Evolutionary conservation across 2,329 filamentous ascomycete genomes (phyloP), one percentile per base, ranked within the genome.

Genomic region (Coniella lustricola): DNA sequence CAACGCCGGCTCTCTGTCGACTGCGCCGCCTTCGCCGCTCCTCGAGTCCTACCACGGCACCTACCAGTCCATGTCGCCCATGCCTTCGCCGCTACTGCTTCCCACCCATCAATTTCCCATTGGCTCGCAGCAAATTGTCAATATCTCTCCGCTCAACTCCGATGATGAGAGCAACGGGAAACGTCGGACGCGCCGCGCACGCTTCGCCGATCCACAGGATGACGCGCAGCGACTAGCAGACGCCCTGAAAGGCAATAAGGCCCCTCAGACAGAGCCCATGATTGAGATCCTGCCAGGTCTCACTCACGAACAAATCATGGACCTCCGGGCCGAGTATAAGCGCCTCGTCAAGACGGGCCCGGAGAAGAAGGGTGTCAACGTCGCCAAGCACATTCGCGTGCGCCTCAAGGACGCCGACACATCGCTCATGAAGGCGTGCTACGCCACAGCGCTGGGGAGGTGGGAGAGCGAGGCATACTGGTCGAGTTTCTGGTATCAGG

Each of bases 401-500:
- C 77, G 81, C 17, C 75, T 90, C 59, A 90, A 90, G 67, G 82
- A 87, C 37, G 78, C 82, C 57, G 76, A 85, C 46, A 75, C 82
- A 4, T 83, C 81, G 57, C 83, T 97, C 56, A 91, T 90, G 68
- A 97, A 97, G 68, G 86, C 87, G 7, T 90, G 85, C 60, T 96
- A 97, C 64, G 82, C 90, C 3, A 90, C 88, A 2, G 90, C 91
- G 0, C 77, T 97, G 0, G 93, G 93, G 9, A 78, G 79, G 45
- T 97, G 90, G 84, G 93, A 96, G 69, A 85, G 83, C 57, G 93
- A 98, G 65, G 88, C 89, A 0, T 95, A 95, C 73, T 98, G 93
- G 90, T 90, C 91, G 51, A 97, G 96, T 65, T 95, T 89, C 67
- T 97, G 90, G 84, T 97, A 96, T 68, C 91, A 96, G 62, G 84